Evolutionary conservation across 495 filamentous ascomycete genomes (phyloP).

Genomic region (Lasiosphaeriaceae sp.): DNA sequence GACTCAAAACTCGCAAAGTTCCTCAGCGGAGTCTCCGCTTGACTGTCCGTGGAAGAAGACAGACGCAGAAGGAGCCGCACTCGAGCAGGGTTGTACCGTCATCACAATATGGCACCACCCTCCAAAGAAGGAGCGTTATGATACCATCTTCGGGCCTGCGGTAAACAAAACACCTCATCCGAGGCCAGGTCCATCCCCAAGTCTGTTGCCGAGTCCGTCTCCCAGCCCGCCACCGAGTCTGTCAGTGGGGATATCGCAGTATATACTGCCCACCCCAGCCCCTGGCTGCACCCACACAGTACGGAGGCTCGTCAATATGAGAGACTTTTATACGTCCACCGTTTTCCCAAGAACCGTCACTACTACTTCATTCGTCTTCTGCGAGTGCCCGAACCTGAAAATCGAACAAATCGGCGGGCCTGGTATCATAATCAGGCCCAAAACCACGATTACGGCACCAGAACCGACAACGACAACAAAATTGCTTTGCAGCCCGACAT

Average conservation of each 20-base stretch:
- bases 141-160: not conserved
- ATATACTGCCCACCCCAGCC: not conserved
- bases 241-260: not conserved
- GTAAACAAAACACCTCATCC: not conserved
- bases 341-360: constrained; percentile 7
- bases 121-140: not conserved
- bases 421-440: constrained; percentile 1
- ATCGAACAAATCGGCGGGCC: constrained; percentile 3
- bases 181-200: not conserved
- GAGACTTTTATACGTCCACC: constrained; percentile 1
- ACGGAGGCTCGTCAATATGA: constrained; percentile 2
- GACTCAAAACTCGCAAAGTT: not conserved
- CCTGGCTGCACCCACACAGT: constrained; percentile 14
- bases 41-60: constrained; percentile 3
- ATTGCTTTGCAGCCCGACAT: not conserved
- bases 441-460: not conserved
- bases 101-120: constrained; percentile 9
- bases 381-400: constrained; percentile 9
- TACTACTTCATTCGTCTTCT: constrained; percentile 1
- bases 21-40: not conserved
- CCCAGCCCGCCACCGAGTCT: not conserved
- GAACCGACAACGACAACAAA: constrained; percentile 4
- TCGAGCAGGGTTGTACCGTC: constrained; percentile 3
- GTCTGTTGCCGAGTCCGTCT: not conserved
- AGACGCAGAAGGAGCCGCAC: not conserved